Base-by-base conservation (phyloP, 257 asterid genomes). In the Henckelia pumila region DNA sequence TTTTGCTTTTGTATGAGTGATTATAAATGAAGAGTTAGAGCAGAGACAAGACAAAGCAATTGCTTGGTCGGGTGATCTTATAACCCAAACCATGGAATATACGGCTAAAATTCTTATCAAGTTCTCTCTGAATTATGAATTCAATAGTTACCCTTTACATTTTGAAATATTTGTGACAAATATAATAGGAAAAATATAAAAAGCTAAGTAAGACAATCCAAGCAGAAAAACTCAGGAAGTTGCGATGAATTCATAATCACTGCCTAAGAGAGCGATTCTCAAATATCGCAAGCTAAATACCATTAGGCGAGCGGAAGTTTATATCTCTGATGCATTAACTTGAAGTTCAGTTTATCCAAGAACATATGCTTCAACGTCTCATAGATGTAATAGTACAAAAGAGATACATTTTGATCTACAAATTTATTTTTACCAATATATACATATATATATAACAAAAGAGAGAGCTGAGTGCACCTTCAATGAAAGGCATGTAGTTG, bases 381-480 rank as follows among this genome's bases (percentile, higher is more conserved):
- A 40, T 40, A 40, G n/a, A 40, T 11, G 50, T 14, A 2, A 14
- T 40, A 40, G 50, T 40, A 40, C 50, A 14, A 40, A 49, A 64
- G 59, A 63, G n/a, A 63, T n/a, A n/a, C n/a, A n/a, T n/a, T n/a
- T n/a, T n/a, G n/a, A n/a, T n/a, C n/a, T n/a, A n/a, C n/a, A n/a
- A n/a, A n/a, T n/a, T n/a, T n/a, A n/a, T n/a, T n/a, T n/a, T n/a
- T n/a, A n/a, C n/a, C n/a, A n/a, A n/a, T n/a, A n/a, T n/a, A n/a
- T n/a, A n/a, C n/a, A n/a, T n/a, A n/a, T n/a, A n/a, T n/a, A n/a
- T n/a, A n/a, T n/a, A n/a, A n/a, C n/a, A n/a, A n/a, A n/a, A n/a
- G n/a, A n/a, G 59, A 63, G n/a, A 63, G 35, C 5, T 2, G 35
- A 63, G 6, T 63, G 56, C 35, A 63, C 68, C 68, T 63, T 63